Evolutionary conservation across 1,284 basidiomycete species (phyloP).

Genomic region (Thelephora terrestris): DNA sequence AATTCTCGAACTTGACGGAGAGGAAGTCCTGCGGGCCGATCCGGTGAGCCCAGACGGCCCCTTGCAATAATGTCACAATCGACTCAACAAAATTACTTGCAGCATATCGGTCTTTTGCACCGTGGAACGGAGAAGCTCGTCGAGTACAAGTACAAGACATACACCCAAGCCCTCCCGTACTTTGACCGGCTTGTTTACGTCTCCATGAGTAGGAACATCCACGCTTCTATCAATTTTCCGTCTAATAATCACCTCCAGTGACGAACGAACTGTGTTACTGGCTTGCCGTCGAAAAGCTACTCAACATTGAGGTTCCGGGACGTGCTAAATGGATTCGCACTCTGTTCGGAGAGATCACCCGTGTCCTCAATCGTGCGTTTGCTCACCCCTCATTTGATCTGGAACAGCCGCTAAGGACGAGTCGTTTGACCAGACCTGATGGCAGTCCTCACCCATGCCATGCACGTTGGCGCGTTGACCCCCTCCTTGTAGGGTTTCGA

Average conservation of each 20-base stretch:
- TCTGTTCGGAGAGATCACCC: constrained; percentile 94
- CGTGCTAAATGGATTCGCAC: constrained; percentile 99
- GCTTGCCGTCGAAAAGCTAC: constrained; percentile 94
- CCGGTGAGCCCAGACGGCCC: constrained; percentile 44
- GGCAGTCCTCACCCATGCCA: constrained; percentile 93
- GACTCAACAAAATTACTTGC: constrained; percentile 8
- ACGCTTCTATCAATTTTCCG: constrained; percentile 1
- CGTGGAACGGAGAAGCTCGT: constrained; percentile 98
- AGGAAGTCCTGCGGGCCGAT: constrained; percentile 86
- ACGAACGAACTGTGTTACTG: constrained; percentile 97
- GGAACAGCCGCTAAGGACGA: background rate
- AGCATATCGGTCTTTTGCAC: constrained; percentile 96
- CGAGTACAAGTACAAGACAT: constrained; percentile 99
- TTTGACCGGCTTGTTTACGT: constrained; percentile 99
- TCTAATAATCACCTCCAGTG: constrained; percentile 39
- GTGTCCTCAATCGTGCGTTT: constrained; percentile 81
- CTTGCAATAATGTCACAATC: constrained; percentile 1
- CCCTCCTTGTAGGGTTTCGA: constrained; percentile 99
- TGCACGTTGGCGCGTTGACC: constrained; percentile 97
- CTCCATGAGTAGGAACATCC: constrained; percentile 77
- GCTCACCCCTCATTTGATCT: constrained; percentile 1
- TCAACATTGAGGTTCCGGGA: constrained; percentile 98
- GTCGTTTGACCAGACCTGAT: constrained; percentile 61
- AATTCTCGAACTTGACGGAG: constrained; percentile 96
- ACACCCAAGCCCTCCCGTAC: constrained; percentile 97